These are phyloP conservation scores for Drechslera avenae DNA, from an alignment of 2,329 filamentous ascomycete species.

Conservation along the genomic window DNA sequence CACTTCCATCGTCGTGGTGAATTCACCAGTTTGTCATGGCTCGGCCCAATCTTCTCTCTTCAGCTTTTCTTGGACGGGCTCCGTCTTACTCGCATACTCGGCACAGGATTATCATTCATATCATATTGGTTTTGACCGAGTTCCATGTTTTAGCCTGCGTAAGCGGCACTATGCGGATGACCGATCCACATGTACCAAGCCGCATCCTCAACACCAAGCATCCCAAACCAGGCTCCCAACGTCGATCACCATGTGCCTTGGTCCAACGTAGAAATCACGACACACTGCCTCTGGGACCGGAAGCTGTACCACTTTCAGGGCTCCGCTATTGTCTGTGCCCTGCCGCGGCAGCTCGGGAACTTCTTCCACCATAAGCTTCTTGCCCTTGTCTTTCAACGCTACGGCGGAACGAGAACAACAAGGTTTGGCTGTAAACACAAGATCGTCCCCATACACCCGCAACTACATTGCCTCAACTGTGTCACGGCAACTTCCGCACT, in stretches of 20 bases:
- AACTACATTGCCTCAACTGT: not conserved
- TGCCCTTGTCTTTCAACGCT: not conserved
- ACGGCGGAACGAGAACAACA: not conserved
- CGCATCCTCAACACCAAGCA: not conserved
- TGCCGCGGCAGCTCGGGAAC: slow-evolving; percentile 8
- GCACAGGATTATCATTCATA: not conserved
- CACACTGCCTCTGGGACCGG: not conserved
- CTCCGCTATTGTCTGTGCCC: slow-evolving; percentile 1
- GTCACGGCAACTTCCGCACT: slow-evolving; percentile 1
- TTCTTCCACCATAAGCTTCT: slow-evolving; percentile 5
- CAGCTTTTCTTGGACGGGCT: not conserved
- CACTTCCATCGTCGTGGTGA: not conserved
- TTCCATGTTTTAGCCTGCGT: slow-evolving; percentile 2
- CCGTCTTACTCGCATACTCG: slow-evolving; percentile 1
- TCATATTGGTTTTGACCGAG: not conserved
- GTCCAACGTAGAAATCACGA: not conserved
- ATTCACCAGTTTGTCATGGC: not conserved
- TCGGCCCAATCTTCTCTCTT: not conserved
- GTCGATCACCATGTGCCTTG: not conserved
- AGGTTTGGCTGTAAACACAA: not conserved
- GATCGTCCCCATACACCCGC: not conserved
- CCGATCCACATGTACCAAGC: not conserved
- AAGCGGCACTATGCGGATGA: slow-evolving; percentile 1
- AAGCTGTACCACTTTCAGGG: not conserved
- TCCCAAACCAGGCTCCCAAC: not conserved